These are phyloP conservation scores for Zalerion maritima DNA, from an alignment of 495 filamentous ascomycete genomes.

Conservation along the genomic window DNA sequence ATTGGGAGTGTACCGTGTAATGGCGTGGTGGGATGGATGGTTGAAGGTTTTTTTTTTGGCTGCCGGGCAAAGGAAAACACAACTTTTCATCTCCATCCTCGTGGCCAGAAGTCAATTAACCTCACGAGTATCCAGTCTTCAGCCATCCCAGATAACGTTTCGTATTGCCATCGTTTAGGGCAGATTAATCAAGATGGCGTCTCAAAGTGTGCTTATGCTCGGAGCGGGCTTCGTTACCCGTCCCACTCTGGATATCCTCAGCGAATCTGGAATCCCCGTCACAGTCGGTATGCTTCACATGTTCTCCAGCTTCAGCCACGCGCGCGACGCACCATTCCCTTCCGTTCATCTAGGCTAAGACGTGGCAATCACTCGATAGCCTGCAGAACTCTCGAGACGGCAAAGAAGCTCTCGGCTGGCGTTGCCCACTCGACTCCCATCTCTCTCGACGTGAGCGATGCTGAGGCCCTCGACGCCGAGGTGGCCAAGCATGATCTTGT, in stretches of 20 bases:
- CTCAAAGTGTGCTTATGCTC: slow-evolving; percentile 46
- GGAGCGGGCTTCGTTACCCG: slow-evolving; percentile 71
- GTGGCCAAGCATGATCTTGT: slow-evolving; percentile 65
- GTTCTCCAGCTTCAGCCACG: slow-evolving; percentile 6
- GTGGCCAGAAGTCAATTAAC: too few species aligned
- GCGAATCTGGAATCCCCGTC: slow-evolving; percentile 59
- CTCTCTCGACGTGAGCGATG: slow-evolving; percentile 69
- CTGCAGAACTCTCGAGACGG: slow-evolving; percentile 68
- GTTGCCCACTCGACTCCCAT: slow-evolving; percentile 58
- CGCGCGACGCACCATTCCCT: background rate
- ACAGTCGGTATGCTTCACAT: slow-evolving; percentile 55
- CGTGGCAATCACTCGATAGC: slow-evolving; percentile 32
- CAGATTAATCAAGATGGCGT: too few species aligned
- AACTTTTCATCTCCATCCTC: too few species aligned
- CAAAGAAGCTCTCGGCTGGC: slow-evolving; percentile 57
- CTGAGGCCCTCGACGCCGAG: slow-evolving; percentile 58
- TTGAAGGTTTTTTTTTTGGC: too few species aligned
- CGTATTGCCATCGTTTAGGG: too few species aligned
- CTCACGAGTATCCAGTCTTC: too few species aligned
- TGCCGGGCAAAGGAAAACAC: too few species aligned
- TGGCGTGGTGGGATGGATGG: too few species aligned
- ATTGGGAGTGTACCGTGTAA: too few species aligned
- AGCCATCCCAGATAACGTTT: too few species aligned
- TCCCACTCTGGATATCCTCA: slow-evolving; percentile 66
- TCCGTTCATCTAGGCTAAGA: slow-evolving; percentile 1